Conservation (phyloP, 768 basidiomycete species). For the Naganishia vaughanmartiniae region DNA sequence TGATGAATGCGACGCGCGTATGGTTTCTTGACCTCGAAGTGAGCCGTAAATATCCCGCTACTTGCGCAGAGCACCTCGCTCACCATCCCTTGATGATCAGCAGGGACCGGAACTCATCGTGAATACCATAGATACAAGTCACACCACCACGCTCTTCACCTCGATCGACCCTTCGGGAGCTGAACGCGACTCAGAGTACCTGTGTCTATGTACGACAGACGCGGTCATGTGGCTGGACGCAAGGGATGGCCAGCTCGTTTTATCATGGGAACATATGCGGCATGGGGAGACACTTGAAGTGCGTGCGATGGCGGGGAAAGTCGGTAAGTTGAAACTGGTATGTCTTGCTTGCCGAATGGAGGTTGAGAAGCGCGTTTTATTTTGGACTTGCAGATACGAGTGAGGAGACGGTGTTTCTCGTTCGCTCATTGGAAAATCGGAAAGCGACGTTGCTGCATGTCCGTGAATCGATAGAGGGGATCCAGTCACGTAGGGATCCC, state of each 20-base stretch:
- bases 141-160: constrained; percentile 12
- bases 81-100: background rate
- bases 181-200: background rate
- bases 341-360: background rate
- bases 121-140: background rate
- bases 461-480: constrained; percentile 7
- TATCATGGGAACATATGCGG: constrained; percentile 20
- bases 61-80: background rate
- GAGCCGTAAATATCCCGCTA: background rate
- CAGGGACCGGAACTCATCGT: background rate
- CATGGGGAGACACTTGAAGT: constrained; percentile 5
- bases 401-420: background rate
- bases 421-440: constrained; percentile 1
- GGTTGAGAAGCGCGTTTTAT: background rate
- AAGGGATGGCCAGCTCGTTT: constrained; percentile 10
- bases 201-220: constrained; percentile 16
- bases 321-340: background rate
- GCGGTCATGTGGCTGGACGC: constrained; percentile 23
- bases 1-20: background rate
- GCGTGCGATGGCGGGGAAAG: background rate
- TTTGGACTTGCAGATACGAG: no score
- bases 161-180: constrained; percentile 5
- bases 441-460: constrained; percentile 3
- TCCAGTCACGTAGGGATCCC: constrained; percentile 1
- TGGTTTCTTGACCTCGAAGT: constrained; percentile 16